These are phyloP conservation scores for Bipolaris victoriae DNA, from an alignment of 2,329 filamentous ascomycete genomes.

Conservation along the genomic window DNA sequence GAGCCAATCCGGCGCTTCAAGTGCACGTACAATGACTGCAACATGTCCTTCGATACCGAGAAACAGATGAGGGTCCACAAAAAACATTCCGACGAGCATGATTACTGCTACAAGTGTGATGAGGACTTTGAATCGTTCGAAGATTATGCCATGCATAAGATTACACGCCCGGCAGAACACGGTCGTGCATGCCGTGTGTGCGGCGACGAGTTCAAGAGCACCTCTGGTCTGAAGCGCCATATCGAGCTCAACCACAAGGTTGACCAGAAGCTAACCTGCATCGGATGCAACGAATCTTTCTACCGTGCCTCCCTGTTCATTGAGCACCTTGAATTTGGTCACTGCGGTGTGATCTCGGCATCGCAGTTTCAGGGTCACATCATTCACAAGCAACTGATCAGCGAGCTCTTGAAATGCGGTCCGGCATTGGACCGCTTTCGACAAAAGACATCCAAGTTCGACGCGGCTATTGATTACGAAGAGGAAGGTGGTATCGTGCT, in stretches of 20 bases:
- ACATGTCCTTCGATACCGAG: slow-evolving; percentile 52
- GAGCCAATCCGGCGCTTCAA: slow-evolving; percentile 33
- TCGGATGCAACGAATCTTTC: slow-evolving; percentile 59
- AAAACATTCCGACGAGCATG: slow-evolving; percentile 49
- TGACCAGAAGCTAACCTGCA: slow-evolving; percentile 59
- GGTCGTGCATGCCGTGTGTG: slow-evolving; percentile 64
- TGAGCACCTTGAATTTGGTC: slow-evolving; percentile 60
- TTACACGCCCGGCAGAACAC: slow-evolving; percentile 41
- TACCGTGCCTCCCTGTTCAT: slow-evolving; percentile 57
- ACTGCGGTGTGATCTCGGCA: slow-evolving; percentile 55
- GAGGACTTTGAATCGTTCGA: slow-evolving; percentile 55
- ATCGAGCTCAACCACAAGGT: slow-evolving; percentile 57
- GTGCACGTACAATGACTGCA: slow-evolving; percentile 58
- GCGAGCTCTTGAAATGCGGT: slow-evolving; percentile 33
- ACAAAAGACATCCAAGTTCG: slow-evolving; percentile 38
- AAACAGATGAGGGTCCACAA: slow-evolving; percentile 61
- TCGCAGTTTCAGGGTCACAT: slow-evolving; percentile 57
- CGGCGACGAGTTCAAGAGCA: slow-evolving; percentile 61
- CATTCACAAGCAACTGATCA: slow-evolving; percentile 58
- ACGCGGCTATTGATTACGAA: slow-evolving; percentile 37
- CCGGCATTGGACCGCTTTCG: slow-evolving; percentile 30
- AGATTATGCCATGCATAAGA: slow-evolving; percentile 57
- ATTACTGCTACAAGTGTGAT: slow-evolving; percentile 56
- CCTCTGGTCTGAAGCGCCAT: slow-evolving; percentile 59
- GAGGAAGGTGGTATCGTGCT: slow-evolving; percentile 36